Evolutionary conservation across 176 grass and related monocot species (phyloP).

Genomic region (Saccharum officinarum): DNA sequence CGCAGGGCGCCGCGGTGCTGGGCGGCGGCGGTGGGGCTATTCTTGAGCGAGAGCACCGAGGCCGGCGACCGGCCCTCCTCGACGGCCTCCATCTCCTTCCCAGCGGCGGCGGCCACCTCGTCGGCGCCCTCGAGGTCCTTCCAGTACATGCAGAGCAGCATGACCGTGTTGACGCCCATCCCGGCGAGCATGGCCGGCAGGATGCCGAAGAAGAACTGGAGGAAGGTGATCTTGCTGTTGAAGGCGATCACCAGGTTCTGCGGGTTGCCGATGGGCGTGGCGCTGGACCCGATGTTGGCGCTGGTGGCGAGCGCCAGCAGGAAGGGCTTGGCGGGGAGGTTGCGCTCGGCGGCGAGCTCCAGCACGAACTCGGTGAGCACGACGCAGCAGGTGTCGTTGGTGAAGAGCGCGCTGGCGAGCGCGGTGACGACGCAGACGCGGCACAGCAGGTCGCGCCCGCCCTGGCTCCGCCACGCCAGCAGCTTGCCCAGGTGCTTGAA

Average conservation of each 20-base stretch:
- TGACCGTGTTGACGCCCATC: slow-evolving; percentile 57
- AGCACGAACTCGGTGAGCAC: slow-evolving; percentile 94
- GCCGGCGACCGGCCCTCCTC: slow-evolving; percentile 55
- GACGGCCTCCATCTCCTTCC: slow-evolving; percentile 39
- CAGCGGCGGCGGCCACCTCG: neutral
- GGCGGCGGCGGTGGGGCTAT: neutral
- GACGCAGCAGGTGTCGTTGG: slow-evolving; percentile 93
- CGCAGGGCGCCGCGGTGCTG: neutral
- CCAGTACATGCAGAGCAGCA: slow-evolving; percentile 83
- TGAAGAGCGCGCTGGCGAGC: slow-evolving; percentile 87
- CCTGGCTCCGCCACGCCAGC: slow-evolving; percentile 85
- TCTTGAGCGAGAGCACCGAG: slow-evolving; percentile 47
- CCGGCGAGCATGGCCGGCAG: slow-evolving; percentile 81
- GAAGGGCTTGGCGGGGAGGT: slow-evolving; percentile 78
- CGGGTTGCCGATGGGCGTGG: slow-evolving; percentile 97
- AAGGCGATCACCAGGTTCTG: slow-evolving; percentile 96
- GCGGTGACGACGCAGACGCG: slow-evolving; percentile 88
- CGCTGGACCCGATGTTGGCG: slow-evolving; percentile 84
- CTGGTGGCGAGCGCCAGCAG: slow-evolving; percentile 87
- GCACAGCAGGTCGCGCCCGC: slow-evolving; percentile 84
- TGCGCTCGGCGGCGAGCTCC: slow-evolving; percentile 76
- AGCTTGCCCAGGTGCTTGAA: slow-evolving; percentile 73
- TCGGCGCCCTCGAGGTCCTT: slow-evolving; percentile 53
- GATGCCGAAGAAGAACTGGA: slow-evolving; percentile 65
- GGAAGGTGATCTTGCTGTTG: slow-evolving; percentile 82